Conservation (phyloP, 2,329 filamentous ascomycete species). For the Polytolypa hystricis region DNA sequence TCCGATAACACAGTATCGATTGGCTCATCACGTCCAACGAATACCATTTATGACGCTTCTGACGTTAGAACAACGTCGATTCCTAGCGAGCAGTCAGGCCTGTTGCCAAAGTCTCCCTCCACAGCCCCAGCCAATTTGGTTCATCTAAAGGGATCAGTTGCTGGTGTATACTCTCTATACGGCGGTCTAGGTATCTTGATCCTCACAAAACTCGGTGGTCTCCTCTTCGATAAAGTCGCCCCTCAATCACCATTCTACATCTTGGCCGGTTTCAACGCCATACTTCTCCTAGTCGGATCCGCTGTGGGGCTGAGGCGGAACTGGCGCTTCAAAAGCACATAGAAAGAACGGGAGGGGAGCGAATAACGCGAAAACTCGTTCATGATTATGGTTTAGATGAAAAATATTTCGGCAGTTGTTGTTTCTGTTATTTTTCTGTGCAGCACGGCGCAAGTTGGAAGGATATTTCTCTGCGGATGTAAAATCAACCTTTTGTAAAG, state of each 20-base stretch:
- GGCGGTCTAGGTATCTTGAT: slow-evolving; percentile 83
- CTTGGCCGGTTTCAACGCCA: slow-evolving; percentile 77
- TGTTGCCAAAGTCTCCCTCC: slow-evolving; percentile 17
- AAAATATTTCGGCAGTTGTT: too few species aligned
- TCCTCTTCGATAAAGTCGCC: slow-evolving; percentile 66
- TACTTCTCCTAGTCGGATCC: slow-evolving; percentile 44
- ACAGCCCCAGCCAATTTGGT: slow-evolving; percentile 24
- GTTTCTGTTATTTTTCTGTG: too few species aligned
- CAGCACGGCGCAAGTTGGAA: too few species aligned
- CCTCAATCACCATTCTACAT: slow-evolving; percentile 81
- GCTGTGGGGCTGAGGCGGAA: slow-evolving; percentile 7
- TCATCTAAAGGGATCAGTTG: slow-evolving; percentile 84
- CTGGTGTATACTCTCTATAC: slow-evolving; percentile 83
- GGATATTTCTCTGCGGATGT: too few species aligned
- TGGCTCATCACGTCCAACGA: background rate
- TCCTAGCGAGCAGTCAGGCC: slow-evolving; percentile 18
- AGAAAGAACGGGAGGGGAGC: background rate
- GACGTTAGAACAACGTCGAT: background rate
- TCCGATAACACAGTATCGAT: background rate
- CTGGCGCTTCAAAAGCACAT: slow-evolving; percentile 2
- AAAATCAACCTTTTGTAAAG: too few species aligned
- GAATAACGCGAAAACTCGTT: too few species aligned
- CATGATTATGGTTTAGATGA: too few species aligned
- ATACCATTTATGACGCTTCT: background rate
- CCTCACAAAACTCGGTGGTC: slow-evolving; percentile 81